Evolutionary conservation across 306 rosid genomes (phyloP).

Genomic region (Begonia peltatifolia): DNA sequence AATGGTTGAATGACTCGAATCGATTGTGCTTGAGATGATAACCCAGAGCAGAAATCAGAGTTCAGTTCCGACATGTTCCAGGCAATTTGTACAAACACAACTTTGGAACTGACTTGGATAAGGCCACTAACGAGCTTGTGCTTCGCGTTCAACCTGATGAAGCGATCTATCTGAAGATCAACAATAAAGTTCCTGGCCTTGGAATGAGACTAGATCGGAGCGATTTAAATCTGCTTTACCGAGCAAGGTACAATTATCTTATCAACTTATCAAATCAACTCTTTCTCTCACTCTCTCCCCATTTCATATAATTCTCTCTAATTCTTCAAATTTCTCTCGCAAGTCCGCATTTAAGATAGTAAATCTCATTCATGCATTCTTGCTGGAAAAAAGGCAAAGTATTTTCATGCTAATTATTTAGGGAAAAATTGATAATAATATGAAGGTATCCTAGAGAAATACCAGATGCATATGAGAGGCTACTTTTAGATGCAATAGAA

Average conservation of each 20-base stretch:
- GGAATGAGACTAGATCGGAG: constrained; percentile 96
- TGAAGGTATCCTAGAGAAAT: constrained; percentile 77
- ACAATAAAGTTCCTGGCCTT: constrained; percentile 93
- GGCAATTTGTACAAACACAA: constrained; percentile 84
- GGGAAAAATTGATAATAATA: constrained; percentile 8
- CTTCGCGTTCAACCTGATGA: constrained; percentile 97
- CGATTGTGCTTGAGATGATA: constrained; percentile 4
- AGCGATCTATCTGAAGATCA: constrained; percentile 90
- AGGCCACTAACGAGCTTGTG: constrained; percentile 91
- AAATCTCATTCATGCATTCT: too few relatives aligned
- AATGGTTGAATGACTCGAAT: constrained; percentile 9
- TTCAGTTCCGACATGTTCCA: constrained; percentile 92
- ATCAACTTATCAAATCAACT: too few relatives aligned
- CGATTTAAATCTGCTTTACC: constrained; percentile 73
- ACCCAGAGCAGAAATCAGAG: constrained; percentile 95
- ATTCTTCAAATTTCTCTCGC: too few relatives aligned
- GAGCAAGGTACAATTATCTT: constrained; percentile 41
- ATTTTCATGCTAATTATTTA: not conserved
- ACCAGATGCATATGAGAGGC: constrained; percentile 93
- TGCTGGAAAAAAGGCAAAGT: not conserved
- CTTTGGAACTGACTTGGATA: constrained; percentile 82
- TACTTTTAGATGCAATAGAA: constrained; percentile 84
- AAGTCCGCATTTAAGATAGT: too few relatives aligned
- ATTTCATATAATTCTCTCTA: too few relatives aligned
- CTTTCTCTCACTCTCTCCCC: too few relatives aligned